Base-by-base conservation (phyloP, 768 basidiomycete species). In the Boletales sp. region DNA sequence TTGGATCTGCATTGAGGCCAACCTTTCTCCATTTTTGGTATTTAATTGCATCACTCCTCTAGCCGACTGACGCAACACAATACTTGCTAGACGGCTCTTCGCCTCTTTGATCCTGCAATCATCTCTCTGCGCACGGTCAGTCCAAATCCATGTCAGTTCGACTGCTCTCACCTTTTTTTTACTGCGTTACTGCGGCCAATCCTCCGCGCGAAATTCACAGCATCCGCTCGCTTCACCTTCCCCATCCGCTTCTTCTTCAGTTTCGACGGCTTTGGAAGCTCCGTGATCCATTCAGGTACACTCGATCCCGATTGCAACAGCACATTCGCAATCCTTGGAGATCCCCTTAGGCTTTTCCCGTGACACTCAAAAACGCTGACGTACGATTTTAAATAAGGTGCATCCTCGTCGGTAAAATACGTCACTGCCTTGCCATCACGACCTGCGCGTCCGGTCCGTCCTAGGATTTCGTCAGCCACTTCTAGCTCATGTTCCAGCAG, bases 261-360 rank as follows among this genome's bases (percentile, higher is more conserved):
- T 69, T 92, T 95, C 2, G 89, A 89, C 0, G 95, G 94, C 65
- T 90, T 94, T 18, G 88, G 88, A n/a, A 99, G 77, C 56, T 88
- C 87, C n/a, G 89, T 66, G 55, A 98, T 97, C 90, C 94, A 99
- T 19, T 93, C 90, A 1, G 94, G 91, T 0, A 97, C 94, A 2
- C 78, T 70, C 50, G 89, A 95, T 4, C 95, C 94, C 1, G 94
- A 94, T 62, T 94, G 87, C 18, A 90, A 74, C 52, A 98, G 80
- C n/a, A 98, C 90, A 64, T 97, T 97, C 44, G 94, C 95, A 64
- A 98, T 90, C 42, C 92, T 95, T 55, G 24, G 39, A 37, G 27
- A 27, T 38, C 34, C 34, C 29, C 38, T 34, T 61, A 43, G 53
- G 47, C 40, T 49, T 43, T 57, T 15, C 27, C 42, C 41, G 31